Conservation (phyloP, 1,284 basidiomycete genomes). For the Anthracocystis walkeri region DNA sequence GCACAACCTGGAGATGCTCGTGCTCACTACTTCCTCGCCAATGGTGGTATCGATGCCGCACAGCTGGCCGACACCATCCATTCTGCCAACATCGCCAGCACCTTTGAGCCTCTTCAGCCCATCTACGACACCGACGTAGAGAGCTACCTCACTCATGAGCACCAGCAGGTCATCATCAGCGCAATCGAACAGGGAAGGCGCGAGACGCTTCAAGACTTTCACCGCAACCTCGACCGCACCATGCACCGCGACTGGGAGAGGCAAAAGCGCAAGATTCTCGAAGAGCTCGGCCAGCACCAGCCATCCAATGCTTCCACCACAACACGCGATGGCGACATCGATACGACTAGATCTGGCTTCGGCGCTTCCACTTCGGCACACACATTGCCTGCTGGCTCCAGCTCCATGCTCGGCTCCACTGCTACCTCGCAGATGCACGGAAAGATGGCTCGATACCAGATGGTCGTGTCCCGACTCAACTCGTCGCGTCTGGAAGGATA, state of each 20-base stretch:
- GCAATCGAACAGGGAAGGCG: constrained; percentile 90
- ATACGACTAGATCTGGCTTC: constrained; percentile 36
- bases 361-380: constrained; percentile 53
- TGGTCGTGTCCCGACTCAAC: constrained; percentile 62
- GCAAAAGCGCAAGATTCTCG: constrained; percentile 88
- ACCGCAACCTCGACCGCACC: constrained; percentile 80
- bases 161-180: constrained; percentile 92
- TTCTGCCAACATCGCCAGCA: constrained; percentile 83
- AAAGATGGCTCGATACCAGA: constrained; percentile 65
- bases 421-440: constrained; percentile 58
- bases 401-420: constrained; percentile 19
- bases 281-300: constrained; percentile 78
- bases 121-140: constrained; percentile 90
- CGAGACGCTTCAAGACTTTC: constrained; percentile 87
- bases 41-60: constrained; percentile 88
- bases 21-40: constrained; percentile 77
- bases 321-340: constrained; percentile 21
- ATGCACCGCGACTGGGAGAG: constrained; percentile 87
- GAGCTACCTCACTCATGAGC: constrained; percentile 83
- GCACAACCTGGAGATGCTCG: constrained; percentile 72
- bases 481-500: constrained; percentile 59
- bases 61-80: constrained; percentile 82
- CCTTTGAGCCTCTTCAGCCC: constrained; percentile 87
- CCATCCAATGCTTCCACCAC: constrained; percentile 23
- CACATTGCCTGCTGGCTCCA: constrained; percentile 28